Percentiles rank a stretch among this genome's conserved stretches.
Evolutionary conservation across 352 stramenopile species (phyloP).

Genomic region (Aphanomyces astaci): DNA sequence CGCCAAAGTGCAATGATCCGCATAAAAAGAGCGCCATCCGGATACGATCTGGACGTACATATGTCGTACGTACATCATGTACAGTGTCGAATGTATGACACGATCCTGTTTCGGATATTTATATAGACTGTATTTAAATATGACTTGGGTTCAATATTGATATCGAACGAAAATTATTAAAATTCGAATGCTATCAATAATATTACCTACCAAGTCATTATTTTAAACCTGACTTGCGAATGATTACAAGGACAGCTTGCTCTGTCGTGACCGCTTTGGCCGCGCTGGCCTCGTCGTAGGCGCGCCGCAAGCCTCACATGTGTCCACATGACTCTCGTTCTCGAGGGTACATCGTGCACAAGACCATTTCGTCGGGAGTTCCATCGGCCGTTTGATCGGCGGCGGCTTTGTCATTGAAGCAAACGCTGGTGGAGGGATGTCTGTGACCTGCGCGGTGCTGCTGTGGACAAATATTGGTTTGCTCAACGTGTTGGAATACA

Average conservation of each 20-base stretch:
- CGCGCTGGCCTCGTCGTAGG: neutral
- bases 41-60: too few relatives aligned
- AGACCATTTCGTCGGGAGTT: neutral
- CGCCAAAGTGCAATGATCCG: conserved; percentile 11
- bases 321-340: neutral
- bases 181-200: too few relatives aligned
- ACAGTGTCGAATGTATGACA: neutral
- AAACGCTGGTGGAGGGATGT: neutral
- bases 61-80: neutral
- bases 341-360: neutral
- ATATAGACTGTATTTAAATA: too few relatives aligned
- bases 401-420: neutral
- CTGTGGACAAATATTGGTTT: conserved; percentile 77
- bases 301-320: neutral
- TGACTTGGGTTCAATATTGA: neutral
- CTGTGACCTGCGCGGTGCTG: conserved; percentile 49
- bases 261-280: neutral
- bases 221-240: too few relatives aligned
- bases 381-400: neutral
- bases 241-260: conserved; percentile 10
- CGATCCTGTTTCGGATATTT: neutral
- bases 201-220: too few relatives aligned
- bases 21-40: neutral
- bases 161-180: too few relatives aligned
- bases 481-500: conserved; percentile 50